Conservation (phyloP, 23 red algal genomes). For the Gracilaria gracilis region DNA sequence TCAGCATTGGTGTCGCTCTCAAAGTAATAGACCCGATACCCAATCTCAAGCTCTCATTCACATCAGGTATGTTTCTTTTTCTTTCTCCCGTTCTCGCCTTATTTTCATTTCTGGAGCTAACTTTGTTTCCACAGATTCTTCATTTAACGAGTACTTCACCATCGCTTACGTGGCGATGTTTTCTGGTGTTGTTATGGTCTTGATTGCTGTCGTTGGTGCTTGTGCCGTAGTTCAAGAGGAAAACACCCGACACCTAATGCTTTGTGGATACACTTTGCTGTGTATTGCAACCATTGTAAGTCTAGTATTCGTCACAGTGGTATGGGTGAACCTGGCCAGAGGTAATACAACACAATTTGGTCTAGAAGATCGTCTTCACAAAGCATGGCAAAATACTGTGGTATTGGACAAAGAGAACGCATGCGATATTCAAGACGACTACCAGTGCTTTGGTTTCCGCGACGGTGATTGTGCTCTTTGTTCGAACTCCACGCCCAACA, state of each 20-base stretch:
- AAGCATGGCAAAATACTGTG: slow-evolving; percentile 38
- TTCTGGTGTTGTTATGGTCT: not conserved
- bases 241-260: not conserved
- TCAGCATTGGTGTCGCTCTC: slow-evolving; percentile 5
- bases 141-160: slow-evolving; percentile 19
- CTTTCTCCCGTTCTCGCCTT: not conserved
- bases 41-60: slow-evolving; percentile 24
- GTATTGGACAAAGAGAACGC: slow-evolving; percentile 1
- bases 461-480: not conserved
- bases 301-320: slow-evolving; percentile 1
- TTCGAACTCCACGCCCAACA: not conserved
- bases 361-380: slow-evolving; percentile 18
- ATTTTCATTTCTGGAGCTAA: not conserved
- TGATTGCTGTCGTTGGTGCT: slow-evolving; percentile 4
- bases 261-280: slow-evolving; percentile 9
- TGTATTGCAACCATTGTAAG: slow-evolving; percentile 23
- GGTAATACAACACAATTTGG: slow-evolving; percentile 16
- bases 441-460: slow-evolving; percentile 15
- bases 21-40: slow-evolving; percentile 19
- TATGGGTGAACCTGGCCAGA: slow-evolving; percentile 2
- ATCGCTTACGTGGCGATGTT: slow-evolving; percentile 20
- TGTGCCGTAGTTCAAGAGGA: not conserved
- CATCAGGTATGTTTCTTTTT: slow-evolving; percentile 4
- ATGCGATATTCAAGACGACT: slow-evolving; percentile 18
- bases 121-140: not conserved